A percentile compares a stretch with the other conserved stretches of the same genome.
Conservation (phyloP, 2,329 filamentous ascomycete species). For the Botryosphaeria dothidea region DNA sequence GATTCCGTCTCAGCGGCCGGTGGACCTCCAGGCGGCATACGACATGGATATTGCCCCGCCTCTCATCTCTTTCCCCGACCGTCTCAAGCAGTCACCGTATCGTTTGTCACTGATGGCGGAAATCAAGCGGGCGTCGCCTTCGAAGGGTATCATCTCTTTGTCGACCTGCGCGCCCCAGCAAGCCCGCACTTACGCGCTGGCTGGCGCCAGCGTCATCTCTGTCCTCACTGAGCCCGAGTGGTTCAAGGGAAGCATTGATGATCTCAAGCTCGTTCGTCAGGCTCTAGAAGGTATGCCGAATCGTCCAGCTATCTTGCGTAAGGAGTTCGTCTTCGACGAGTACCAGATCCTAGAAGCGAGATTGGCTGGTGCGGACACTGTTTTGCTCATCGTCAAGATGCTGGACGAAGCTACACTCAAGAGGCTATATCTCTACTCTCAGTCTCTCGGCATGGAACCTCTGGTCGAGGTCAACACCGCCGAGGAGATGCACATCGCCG, state of each 20-base stretch:
- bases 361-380: constrained; percentile 88
- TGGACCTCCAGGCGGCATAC: constrained; percentile 84
- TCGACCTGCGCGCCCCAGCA: constrained; percentile 86
- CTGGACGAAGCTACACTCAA: constrained; percentile 73
- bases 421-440: constrained; percentile 83
- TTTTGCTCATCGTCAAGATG: constrained; percentile 98
- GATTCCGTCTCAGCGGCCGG: constrained; percentile 79
- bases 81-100: constrained; percentile 79
- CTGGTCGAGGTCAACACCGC: constrained; percentile 94
- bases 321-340: constrained; percentile 97
- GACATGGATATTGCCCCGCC: constrained; percentile 82
- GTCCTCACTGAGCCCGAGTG: constrained; percentile 98
- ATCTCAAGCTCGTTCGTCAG: constrained; percentile 82
- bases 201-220: constrained; percentile 94
- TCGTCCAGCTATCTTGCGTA: constrained; percentile 85
- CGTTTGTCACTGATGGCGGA: constrained; percentile 95
- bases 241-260: constrained; percentile 98
- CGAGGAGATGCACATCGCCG: constrained; percentile 87
- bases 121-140: constrained; percentile 94
- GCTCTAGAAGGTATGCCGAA: constrained; percentile 90
- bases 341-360: constrained; percentile 97
- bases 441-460: constrained; percentile 92
- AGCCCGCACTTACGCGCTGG: constrained; percentile 86
- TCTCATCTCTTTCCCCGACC: constrained; percentile 74
- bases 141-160: constrained; percentile 90